Percentiles rank a stretch among this genome's conserved stretches.
Evolutionary conservation across 345 rosid genomes (phyloP).

Genomic region (Isatis tinctoria): DNA sequence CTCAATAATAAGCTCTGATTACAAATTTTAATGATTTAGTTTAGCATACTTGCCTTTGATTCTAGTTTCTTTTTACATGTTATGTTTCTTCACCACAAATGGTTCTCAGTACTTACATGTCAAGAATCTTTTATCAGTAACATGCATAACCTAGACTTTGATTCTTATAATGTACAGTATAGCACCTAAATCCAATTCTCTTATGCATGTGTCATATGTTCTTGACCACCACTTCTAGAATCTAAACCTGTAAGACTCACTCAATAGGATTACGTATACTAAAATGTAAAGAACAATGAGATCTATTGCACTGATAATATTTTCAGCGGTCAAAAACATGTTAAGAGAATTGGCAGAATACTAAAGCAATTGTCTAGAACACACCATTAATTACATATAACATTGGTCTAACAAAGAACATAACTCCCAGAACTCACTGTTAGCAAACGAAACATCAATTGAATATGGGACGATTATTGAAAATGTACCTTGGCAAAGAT

Average conservation of each 20-base stretch:
- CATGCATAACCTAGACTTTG: neutral
- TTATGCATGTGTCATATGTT: neutral
- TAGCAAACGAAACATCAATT: neutral
- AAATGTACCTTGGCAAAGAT: slow-evolving; percentile 85
- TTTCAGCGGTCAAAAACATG: neutral
- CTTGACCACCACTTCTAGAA: neutral
- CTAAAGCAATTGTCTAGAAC: neutral
- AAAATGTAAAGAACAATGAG: neutral
- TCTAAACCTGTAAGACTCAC: neutral
- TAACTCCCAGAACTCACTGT: neutral
- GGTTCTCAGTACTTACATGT: neutral
- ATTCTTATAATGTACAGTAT: neutral
- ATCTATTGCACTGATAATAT: neutral
- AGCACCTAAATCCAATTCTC: neutral
- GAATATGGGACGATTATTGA: neutral
- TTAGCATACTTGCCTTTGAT: neutral
- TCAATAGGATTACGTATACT: neutral
- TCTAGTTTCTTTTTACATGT: neutral
- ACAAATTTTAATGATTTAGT: neutral
- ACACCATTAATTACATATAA: neutral
- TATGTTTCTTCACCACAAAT: neutral
- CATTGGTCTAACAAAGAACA: neutral
- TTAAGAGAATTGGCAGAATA: neutral
- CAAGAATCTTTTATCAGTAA: neutral
- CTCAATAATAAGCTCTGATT: neutral